A percentile compares a stretch with the other conserved stretches of the same genome.
Evolutionary conservation across 169 alveolate species (phyloP).

Genomic region (Cyclospora cayetanensis): DNA sequence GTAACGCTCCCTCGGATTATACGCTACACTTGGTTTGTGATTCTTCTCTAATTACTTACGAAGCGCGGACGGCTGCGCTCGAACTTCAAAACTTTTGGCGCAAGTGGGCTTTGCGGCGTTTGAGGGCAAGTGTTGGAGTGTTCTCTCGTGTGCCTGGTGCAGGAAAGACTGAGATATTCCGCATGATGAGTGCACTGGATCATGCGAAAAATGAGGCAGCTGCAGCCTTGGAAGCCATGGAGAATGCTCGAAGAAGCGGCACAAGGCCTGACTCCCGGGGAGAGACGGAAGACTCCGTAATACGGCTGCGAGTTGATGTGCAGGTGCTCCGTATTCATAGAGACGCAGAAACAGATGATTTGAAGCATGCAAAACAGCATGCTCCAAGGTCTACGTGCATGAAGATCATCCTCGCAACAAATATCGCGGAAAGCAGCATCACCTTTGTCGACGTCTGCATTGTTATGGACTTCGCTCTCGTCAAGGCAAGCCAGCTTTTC

Average conservation of each 20-base stretch:
- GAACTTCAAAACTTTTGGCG: too few species aligned
- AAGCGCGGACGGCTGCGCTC: too few species aligned
- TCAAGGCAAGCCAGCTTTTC: constrained; percentile 83
- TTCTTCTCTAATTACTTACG: too few species aligned
- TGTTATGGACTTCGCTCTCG: constrained; percentile 93
- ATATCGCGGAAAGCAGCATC: constrained; percentile 98
- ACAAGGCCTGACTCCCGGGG: not conserved
- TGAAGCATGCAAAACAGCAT: constrained; percentile 12
- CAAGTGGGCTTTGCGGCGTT: too few species aligned
- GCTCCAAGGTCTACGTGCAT: not conserved
- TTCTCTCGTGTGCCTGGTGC: too few species aligned
- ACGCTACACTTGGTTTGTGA: too few species aligned
- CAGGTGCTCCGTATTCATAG: constrained; percentile 37
- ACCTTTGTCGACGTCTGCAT: constrained; percentile 97
- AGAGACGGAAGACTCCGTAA: not conserved
- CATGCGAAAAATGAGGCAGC: constrained; percentile 28
- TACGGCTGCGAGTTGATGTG: constrained; percentile 9
- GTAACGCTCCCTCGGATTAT: too few species aligned
- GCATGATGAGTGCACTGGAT: constrained; percentile 22
- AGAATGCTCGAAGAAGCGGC: not conserved
- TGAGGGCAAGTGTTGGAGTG: too few species aligned
- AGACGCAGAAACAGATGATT: not conserved
- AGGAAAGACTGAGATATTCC: constrained; percentile 44
- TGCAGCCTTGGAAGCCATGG: not conserved
- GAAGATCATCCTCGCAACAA: constrained; percentile 93